Base-by-base conservation (phyloP, 2,329 filamentous ascomycete genomes). In the Ceratocystis huliohia region DNA sequence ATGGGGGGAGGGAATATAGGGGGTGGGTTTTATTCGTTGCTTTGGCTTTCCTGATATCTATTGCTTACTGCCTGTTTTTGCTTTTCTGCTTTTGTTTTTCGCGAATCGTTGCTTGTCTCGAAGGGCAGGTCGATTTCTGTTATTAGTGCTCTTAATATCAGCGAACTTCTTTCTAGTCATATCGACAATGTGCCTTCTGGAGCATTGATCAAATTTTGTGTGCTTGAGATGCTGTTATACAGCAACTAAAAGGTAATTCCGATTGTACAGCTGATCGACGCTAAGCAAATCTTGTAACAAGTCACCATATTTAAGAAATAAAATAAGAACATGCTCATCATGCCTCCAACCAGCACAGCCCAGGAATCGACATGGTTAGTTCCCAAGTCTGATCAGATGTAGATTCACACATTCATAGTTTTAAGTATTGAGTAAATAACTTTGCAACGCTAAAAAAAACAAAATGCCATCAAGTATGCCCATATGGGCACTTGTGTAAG, bases 11-110 rank as follows among this genome's bases (percentile, higher is more conserved):
- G 7, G 61, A 20, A 63, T 50, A 30, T 48, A 48, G n/a, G 25
- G 41, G 61, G 1, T n/a, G 61, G 28, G 15, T 15, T 28, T 63
- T 46, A 45, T 22, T 56, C 10, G 44, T 3, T 57, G 64, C 37
- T 59, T 44, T 41, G 37, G 37, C 41, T 63, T 56, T 66, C 25
- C 56, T 41, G 65, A 44, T 66, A 61, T 66, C 30, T 45, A 20
- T 63, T 62, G 59, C 17, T 62, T 46, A n/a, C 17, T 30, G 28
- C 50, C 13, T 56, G 41, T 5, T 41, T 28, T 63, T 61, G 17
- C 30, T 20, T 33, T 63, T 22, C 5, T 63, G 61, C 30, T 20
- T 46, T 50, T 37, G 20, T 8, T 63, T 30, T 37, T 37, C 15
- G 5, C 6, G 15, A 20, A 30, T 37, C 10, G 13, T 37, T 10